Conservation (phyloP, 1,139 yeast genomes). For the Suhomyces guaymorum region DNA sequence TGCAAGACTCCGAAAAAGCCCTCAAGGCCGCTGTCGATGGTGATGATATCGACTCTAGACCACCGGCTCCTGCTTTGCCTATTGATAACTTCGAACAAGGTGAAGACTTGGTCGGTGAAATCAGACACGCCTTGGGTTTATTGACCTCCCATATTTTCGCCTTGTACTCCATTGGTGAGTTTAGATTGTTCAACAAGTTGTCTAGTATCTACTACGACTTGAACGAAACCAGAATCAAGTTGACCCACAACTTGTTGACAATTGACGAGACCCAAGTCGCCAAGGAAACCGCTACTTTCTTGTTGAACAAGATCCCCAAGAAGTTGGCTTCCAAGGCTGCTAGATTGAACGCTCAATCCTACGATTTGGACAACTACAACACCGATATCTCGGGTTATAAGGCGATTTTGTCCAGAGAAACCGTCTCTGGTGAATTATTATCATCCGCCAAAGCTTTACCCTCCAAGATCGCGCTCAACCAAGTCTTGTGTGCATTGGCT, state of each 20-base stretch:
- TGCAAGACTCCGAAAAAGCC: slow-evolving; percentile 46
- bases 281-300: slow-evolving; percentile 58
- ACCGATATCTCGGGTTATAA: slow-evolving; percentile 78
- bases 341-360: slow-evolving; percentile 39
- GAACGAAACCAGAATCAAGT: slow-evolving; percentile 62
- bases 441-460: slow-evolving; percentile 46
- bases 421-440: slow-evolving; percentile 62
- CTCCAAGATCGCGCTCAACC: slow-evolving; percentile 65
- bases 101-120: slow-evolving; percentile 54
- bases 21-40: slow-evolving; percentile 34
- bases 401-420: slow-evolving; percentile 65
- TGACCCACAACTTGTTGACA: slow-evolving; percentile 60
- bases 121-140: slow-evolving; percentile 56
- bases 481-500: slow-evolving; percentile 69
- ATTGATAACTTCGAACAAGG: slow-evolving; percentile 39
- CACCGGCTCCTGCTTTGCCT: slow-evolving; percentile 56
- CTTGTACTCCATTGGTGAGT: slow-evolving; percentile 70
- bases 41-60: slow-evolving; percentile 11
- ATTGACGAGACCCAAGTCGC: slow-evolving; percentile 56
- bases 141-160: slow-evolving; percentile 67
- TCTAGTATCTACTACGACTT: slow-evolving; percentile 56
- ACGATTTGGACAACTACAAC: slow-evolving; percentile 43
- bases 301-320: slow-evolving; percentile 68
- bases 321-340: slow-evolving; percentile 53
- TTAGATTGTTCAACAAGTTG: slow-evolving; percentile 57